These are phyloP conservation scores for Basidiobolus heterosporus DNA, from an alignment of 371 early-diverging fungal species.

Conservation along the genomic window DNA sequence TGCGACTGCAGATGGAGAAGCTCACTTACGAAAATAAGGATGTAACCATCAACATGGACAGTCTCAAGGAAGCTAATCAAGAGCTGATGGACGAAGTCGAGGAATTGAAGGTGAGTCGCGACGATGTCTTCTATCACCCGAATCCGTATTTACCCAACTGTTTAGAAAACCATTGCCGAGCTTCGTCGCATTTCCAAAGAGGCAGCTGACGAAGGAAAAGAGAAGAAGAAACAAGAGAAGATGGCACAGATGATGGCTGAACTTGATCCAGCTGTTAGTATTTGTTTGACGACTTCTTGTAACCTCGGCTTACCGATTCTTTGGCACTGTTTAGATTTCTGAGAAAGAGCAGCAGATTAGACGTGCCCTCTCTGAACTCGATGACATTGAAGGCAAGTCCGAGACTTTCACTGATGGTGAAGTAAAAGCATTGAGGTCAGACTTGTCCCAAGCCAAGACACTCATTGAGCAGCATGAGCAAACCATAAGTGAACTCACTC, in stretches of 20 bases:
- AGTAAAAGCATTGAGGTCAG: slow-evolving; percentile 53
- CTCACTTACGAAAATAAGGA: slow-evolving; percentile 74
- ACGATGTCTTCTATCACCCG: neutral
- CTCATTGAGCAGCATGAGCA: slow-evolving; percentile 48
- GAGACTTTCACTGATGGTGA: slow-evolving; percentile 46
- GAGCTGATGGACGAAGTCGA: slow-evolving; percentile 53
- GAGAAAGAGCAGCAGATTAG: slow-evolving; percentile 63
- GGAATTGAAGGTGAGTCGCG: slow-evolving; percentile 37
- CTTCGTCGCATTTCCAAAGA: slow-evolving; percentile 29
- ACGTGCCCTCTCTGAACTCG: slow-evolving; percentile 47
- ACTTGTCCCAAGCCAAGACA: slow-evolving; percentile 54
- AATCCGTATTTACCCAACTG: neutral
- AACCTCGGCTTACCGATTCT: neutral
- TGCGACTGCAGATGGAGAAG: slow-evolving; percentile 71
- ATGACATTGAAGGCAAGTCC: slow-evolving; percentile 19
- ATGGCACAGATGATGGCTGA: slow-evolving; percentile 76
- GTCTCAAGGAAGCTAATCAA: slow-evolving; percentile 63
- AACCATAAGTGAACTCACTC: slow-evolving; percentile 39
- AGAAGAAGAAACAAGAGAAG: slow-evolving; percentile 62
- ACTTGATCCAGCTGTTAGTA: slow-evolving; percentile 49
- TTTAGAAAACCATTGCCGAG: slow-evolving; percentile 11
- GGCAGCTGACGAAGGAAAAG: slow-evolving; percentile 39
- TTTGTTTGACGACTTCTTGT: slow-evolving; percentile 6
- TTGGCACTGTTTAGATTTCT: slow-evolving; percentile 27
- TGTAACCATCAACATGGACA: slow-evolving; percentile 60